Percentiles rank a stretch among this genome's conserved stretches.
phyloP scores from a whole-genome alignment of 495 filamentous ascomycete species.

The Penicillium desertorum region DNA sequence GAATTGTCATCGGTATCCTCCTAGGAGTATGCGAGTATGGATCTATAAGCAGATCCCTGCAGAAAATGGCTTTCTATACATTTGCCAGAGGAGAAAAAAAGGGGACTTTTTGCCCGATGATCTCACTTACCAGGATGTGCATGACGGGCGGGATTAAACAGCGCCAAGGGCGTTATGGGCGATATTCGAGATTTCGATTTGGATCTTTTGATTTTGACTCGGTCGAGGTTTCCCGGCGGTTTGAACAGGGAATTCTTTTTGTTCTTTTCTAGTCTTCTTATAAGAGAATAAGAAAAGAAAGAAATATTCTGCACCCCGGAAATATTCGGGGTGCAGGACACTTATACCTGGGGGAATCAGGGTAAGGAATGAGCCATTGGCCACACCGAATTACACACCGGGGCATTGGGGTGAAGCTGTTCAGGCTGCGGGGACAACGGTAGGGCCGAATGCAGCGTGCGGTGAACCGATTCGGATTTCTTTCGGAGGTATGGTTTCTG shows the following conservation, averaged over 20 bases:
- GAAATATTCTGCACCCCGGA: conserved; percentile 2
- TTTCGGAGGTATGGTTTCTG: conserved; percentile 1
- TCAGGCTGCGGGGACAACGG: conserved; percentile 31
- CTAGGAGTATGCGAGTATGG: background rate
- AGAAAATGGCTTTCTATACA: background rate
- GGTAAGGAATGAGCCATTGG: conserved; percentile 30
- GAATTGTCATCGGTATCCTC: background rate
- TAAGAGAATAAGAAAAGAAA: conserved; percentile 2
- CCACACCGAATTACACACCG: conserved; percentile 14
- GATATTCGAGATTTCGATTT: conserved; percentile 7
- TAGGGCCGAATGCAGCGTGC: conserved; percentile 40
- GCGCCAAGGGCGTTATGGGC: conserved; percentile 17
- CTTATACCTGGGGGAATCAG: conserved; percentile 22
- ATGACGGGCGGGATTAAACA: conserved; percentile 28
- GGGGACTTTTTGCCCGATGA: conserved; percentile 1
- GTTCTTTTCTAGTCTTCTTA: background rate
- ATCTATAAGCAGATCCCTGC: conserved; percentile 2
- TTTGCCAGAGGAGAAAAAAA: background rate
- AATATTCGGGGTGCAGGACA: conserved; percentile 11
- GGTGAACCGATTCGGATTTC: conserved; percentile 35
- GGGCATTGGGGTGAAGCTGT: conserved; percentile 34
- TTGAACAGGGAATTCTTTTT: background rate
- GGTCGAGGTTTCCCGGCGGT: background rate
- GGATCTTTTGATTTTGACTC: conserved; percentile 4
- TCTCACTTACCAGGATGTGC: conserved; percentile 49